phyloP scores from a whole-genome alignment of 2,329 filamentous ascomycete genomes.

The Orbilia blumenaviensis region DNA sequence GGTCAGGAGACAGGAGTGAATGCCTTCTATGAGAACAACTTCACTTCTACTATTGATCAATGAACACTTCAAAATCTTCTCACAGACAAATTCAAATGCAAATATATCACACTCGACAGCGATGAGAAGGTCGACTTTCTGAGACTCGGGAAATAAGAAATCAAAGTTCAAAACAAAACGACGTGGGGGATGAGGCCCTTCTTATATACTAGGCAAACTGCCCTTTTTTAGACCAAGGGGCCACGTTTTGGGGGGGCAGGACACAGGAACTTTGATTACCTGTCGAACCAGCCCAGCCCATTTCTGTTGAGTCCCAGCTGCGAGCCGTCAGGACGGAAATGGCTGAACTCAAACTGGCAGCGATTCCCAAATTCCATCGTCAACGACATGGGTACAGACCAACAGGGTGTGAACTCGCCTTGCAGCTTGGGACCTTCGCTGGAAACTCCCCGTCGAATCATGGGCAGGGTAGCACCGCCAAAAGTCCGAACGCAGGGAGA shows the following conservation, averaged over 20 bases:
- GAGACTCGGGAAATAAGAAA: slow-evolving; percentile 47
- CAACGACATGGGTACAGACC: slow-evolving; percentile 36
- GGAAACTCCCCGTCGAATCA: slow-evolving; percentile 49
- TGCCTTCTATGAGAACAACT: slow-evolving; percentile 11
- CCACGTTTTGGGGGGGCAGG: slow-evolving; percentile 48
- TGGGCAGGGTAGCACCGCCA: slow-evolving; percentile 43
- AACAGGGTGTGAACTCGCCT: slow-evolving; percentile 30
- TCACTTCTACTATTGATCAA: slow-evolving; percentile 42
- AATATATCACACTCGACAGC: slow-evolving; percentile 40
- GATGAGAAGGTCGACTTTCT: slow-evolving; percentile 50
- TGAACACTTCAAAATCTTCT: slow-evolving; percentile 45
- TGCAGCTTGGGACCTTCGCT: slow-evolving; percentile 28
- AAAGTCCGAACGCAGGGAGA: slow-evolving; percentile 28
- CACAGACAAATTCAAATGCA: slow-evolving; percentile 38
- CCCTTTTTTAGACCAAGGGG: slow-evolving; percentile 26
- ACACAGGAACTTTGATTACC: slow-evolving; percentile 34
- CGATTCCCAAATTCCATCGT: slow-evolving; percentile 52
- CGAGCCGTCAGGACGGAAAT: slow-evolving; percentile 44
- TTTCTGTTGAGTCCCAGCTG: slow-evolving; percentile 43
- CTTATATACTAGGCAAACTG: slow-evolving; percentile 45
- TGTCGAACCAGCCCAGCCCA: slow-evolving; percentile 38
- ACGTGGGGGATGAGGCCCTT: slow-evolving; percentile 49
- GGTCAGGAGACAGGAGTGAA: slow-evolving; percentile 31
- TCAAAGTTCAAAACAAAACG: slow-evolving; percentile 12
- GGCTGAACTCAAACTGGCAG: slow-evolving; percentile 50